Evolutionary conservation across 2,329 filamentous ascomycete species (phyloP), one percentile per base, ranked within the genome.

Genomic region (Didymella segeticola): DNA sequence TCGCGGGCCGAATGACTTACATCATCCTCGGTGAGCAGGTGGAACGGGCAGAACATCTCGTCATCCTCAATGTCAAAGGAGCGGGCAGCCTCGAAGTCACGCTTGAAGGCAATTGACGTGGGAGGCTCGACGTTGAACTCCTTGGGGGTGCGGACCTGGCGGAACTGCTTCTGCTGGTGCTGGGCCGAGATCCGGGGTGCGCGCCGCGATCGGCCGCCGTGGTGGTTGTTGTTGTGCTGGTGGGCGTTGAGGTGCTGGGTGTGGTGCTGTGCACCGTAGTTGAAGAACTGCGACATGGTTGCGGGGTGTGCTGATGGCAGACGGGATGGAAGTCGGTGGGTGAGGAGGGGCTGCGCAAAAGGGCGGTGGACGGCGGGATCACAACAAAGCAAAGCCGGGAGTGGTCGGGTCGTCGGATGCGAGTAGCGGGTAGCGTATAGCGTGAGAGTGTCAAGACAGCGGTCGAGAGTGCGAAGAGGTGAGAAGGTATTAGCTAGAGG

Each of bases 1-100:
- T 62, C 51, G 53, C 47, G 56, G 49, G 62, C 61, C 47, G 56
- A 63, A 56, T 58, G 49, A 68, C 80, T 73, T 87, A 96, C 92
- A 86, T 96, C 92, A 77, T 85, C 92, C 79, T 97, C 93, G 29
- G 92, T 96, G 80, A 98, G 82, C 66, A 98, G 84, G 74, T 89
- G 87, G 60, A 81, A 81, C 1, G 93, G 93, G 78, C 93, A 97
- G 77, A 98, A 98, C 77, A 96, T 89, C 79, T 96, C 84, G 75
- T 98, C 93, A 74, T 98, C 93, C 71, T 97, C 93, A 58, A 98
- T 83, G 67, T 98, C 93, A 71, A 98, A 98, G 9, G 93, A 96
- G 55, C 92, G 87, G 55, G 90, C 91, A 61, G 91, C 90, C 79
- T 98, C 93, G 66, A 96, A 96, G 71, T 92, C 88, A 64, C 86